Percentiles rank a stretch among this genome's conserved stretches.
phyloP scores from a whole-genome alignment of 2,329 filamentous ascomycete species.

The Colletotrichum sp. region DNA sequence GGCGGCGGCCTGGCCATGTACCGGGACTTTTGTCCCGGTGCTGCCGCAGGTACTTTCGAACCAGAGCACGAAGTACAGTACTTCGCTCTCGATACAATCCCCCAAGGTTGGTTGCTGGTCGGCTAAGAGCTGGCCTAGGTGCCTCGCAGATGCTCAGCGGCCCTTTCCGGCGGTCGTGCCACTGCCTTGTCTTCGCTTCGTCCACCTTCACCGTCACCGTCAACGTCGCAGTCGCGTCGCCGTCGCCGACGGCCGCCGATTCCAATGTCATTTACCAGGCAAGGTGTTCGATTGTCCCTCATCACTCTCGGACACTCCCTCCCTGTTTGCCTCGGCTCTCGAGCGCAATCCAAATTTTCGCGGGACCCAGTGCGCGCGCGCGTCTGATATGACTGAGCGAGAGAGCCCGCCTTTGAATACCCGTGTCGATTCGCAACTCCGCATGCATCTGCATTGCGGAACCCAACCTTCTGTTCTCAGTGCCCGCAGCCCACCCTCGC shows the following conservation, averaged over 20 bases:
- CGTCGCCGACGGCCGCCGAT: not conserved
- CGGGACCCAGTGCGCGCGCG: not conserved
- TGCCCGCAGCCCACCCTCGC: not conserved
- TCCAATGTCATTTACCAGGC: not conserved
- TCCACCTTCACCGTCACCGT: not conserved
- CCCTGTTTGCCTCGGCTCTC: not conserved
- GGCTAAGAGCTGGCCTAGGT: too few relatives aligned
- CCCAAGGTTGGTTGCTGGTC: not conserved
- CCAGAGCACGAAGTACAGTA: not conserved
- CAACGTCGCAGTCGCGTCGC: not conserved
- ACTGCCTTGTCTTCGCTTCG: not conserved
- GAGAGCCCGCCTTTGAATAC: not conserved
- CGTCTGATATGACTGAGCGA: not conserved
- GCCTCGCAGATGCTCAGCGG: too few relatives aligned
- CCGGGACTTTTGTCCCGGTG: not conserved
- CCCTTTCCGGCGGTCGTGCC: not conserved
- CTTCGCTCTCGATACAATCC: not conserved
- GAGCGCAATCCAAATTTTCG: not conserved
- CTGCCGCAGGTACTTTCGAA: not conserved
- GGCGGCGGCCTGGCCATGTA: not conserved
- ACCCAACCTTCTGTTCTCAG: not conserved
- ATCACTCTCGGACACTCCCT: not conserved
- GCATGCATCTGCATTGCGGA: not conserved
- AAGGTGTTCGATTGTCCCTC: not conserved
- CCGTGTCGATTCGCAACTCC: not conserved